Conservation (phyloP, 2,329 filamentous ascomycete species). For the Incumbomyces lentus region DNA sequence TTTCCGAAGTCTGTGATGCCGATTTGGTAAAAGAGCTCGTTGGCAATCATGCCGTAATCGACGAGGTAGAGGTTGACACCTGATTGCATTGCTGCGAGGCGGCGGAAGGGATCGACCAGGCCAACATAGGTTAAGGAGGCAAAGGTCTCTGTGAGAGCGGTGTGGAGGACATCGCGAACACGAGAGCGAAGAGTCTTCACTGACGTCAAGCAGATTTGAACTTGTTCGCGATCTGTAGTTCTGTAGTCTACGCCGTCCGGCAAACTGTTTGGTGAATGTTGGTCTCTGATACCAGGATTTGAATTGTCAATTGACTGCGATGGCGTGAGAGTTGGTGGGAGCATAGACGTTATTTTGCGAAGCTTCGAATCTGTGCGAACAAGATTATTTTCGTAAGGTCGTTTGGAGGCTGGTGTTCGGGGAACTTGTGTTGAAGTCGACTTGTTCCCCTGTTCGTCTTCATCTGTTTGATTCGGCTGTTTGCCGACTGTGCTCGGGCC, state of each 20-base stretch:
- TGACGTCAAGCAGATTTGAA: slow-evolving; percentile 66
- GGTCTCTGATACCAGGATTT: slow-evolving; percentile 25
- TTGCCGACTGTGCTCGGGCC: slow-evolving; percentile 22
- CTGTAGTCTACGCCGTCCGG: slow-evolving; percentile 58
- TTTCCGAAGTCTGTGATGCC: slow-evolving; percentile 93
- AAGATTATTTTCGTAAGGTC: slow-evolving; percentile 73
- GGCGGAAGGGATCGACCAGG: slow-evolving; percentile 74
- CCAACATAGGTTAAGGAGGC: slow-evolving; percentile 86
- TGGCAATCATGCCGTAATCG: slow-evolving; percentile 79
- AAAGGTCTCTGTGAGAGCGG: slow-evolving; percentile 76
- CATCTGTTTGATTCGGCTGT: slow-evolving; percentile 27
- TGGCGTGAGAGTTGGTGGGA: slow-evolving; percentile 45
- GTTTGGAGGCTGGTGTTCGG: slow-evolving; percentile 33
- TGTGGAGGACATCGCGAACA: slow-evolving; percentile 74
- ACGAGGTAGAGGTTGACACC: slow-evolving; percentile 86
- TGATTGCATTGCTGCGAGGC: slow-evolving; percentile 84
- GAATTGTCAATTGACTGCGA: slow-evolving; percentile 26
- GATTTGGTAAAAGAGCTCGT: slow-evolving; percentile 91
- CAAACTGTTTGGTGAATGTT: slow-evolving; percentile 28
- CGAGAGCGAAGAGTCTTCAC: slow-evolving; percentile 72
- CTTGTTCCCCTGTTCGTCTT: slow-evolving; percentile 25
- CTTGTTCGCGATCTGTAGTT: slow-evolving; percentile 56
- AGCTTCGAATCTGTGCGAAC: slow-evolving; percentile 80
- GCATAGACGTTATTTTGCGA: slow-evolving; percentile 95
- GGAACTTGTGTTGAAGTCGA: slow-evolving; percentile 24